Percentiles rank a stretch among this genome's conserved stretches.
These are phyloP conservation scores for Thelonectria discophora DNA, from an alignment of 2,329 filamentous ascomycete species.

Conservation along the genomic window DNA sequence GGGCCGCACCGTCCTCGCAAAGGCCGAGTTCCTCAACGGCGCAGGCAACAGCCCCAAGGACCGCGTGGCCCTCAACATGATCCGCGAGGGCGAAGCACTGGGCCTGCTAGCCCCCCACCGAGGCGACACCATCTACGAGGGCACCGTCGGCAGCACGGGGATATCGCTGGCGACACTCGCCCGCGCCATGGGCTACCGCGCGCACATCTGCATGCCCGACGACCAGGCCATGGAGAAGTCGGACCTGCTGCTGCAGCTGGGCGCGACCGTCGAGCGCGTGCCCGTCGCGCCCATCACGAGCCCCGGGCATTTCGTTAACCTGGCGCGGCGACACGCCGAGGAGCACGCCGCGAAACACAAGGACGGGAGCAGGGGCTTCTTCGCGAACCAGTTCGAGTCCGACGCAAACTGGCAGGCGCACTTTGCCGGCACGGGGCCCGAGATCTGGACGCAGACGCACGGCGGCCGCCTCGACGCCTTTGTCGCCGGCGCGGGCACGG, in stretches of 20 bases:
- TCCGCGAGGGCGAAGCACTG: constrained; percentile 79
- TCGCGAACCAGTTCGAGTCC: constrained; percentile 96
- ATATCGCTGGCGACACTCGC: constrained; percentile 93
- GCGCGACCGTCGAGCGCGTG: constrained; percentile 91
- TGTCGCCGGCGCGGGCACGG: constrained; percentile 91
- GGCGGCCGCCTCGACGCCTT: constrained; percentile 80
- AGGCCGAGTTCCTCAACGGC: constrained; percentile 96
- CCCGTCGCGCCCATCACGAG: constrained; percentile 93
- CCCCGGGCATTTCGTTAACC: constrained; percentile 92
- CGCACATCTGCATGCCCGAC: constrained; percentile 97
- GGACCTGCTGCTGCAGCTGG: constrained; percentile 86
- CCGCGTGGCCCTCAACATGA: constrained; percentile 90
- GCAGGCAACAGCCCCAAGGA: constrained; percentile 95
- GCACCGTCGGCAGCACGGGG: constrained; percentile 94
- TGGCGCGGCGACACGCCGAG: constrained; percentile 77
- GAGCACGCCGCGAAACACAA: constrained; percentile 71
- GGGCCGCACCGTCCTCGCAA: constrained; percentile 88
- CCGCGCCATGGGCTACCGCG: constrained; percentile 86
- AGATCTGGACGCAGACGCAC: constrained; percentile 82
- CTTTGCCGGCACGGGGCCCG: constrained; percentile 82
- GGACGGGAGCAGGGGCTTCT: constrained; percentile 81
- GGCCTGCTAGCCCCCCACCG: constrained; percentile 80
- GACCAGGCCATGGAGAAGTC: constrained; percentile 92
- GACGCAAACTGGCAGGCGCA: constrained; percentile 89
- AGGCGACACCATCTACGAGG: constrained; percentile 96